These are phyloP conservation scores for Trichopus zeylanicus DNA, from an alignment of 116 monocot genomes.

Conservation along the genomic window DNA sequence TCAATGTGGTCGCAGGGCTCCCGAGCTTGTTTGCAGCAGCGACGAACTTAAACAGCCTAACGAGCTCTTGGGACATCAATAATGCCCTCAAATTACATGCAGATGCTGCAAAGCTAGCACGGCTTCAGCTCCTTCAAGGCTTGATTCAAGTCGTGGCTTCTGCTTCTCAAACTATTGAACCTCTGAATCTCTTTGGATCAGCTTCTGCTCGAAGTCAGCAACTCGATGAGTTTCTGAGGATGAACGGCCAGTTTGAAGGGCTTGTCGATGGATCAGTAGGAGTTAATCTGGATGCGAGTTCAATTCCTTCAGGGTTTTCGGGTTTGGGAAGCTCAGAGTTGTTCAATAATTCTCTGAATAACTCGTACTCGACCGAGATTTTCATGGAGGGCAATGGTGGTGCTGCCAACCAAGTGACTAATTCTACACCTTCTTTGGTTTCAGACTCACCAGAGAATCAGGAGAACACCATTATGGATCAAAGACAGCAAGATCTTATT, in stretches of 20 bases:
- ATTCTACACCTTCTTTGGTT: constrained; percentile 23
- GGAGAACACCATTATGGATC: neutral
- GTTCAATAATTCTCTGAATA: no score
- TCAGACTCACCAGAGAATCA: constrained; percentile 14
- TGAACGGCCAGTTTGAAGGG: constrained; percentile 3
- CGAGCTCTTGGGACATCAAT: constrained; percentile 7
- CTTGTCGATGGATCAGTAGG: constrained; percentile 1
- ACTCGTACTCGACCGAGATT: neutral
- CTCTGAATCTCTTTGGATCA: constrained; percentile 11
- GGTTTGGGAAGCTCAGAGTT: no score
- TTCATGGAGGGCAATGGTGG: neutral
- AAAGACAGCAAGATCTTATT: neutral
- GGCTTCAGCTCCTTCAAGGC: constrained; percentile 27
- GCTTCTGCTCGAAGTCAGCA: constrained; percentile 5
- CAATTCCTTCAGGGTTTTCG: neutral
- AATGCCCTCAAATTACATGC: constrained; percentile 16
- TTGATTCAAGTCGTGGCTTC: constrained; percentile 20
- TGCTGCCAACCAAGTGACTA: neutral
- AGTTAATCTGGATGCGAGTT: neutral
- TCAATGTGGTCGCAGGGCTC: constrained; percentile 6
- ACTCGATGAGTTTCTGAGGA: neutral
- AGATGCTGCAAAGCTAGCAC: constrained; percentile 19
- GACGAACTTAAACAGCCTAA: constrained; percentile 15
- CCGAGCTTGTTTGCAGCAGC: constrained; percentile 16
- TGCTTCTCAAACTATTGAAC: constrained; percentile 3